phyloP scores from a whole-genome alignment of 495 filamentous ascomycete species.

The Cryomyces antarcticus region DNA sequence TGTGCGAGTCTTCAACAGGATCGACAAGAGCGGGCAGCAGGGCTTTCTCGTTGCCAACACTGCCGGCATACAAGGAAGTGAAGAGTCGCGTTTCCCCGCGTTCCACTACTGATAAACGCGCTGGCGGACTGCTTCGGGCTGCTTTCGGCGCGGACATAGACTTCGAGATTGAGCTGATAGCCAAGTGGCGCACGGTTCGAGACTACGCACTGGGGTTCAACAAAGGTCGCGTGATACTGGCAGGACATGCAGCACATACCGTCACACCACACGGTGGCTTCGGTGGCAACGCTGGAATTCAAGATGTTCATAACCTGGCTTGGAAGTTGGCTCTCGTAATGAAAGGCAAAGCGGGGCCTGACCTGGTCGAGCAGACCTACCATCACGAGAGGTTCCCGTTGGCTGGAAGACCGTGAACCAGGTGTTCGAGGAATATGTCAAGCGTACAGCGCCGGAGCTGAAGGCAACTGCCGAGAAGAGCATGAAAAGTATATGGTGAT shows the following conservation, averaged over 20 bases:
- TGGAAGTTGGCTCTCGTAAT: too few relatives aligned
- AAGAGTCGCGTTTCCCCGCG: conserved; percentile 1
- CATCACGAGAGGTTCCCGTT: too few relatives aligned
- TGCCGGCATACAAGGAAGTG: background rate
- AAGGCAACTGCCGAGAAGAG: too few relatives aligned
- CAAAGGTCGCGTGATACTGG: conserved; percentile 1
- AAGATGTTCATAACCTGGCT: too few relatives aligned
- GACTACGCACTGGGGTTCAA: conserved; percentile 1
- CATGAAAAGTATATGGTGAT: too few relatives aligned
- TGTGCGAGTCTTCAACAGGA: background rate
- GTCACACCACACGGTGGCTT: too few relatives aligned
- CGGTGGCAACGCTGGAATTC: too few relatives aligned
- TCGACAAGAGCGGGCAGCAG: conserved; percentile 1
- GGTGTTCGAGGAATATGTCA: too few relatives aligned
- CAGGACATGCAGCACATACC: conserved; percentile 3
- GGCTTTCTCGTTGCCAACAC: conserved; percentile 3
- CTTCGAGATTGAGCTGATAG: conserved; percentile 1
- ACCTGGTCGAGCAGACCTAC: too few relatives aligned
- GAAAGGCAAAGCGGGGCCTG: too few relatives aligned
- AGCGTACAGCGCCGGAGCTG: too few relatives aligned
- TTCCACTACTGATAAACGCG: conserved; percentile 1
- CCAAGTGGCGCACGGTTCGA: background rate
- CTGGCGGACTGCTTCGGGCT: background rate
- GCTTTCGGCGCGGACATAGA: conserved; percentile 2
- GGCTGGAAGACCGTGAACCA: too few relatives aligned